These are phyloP conservation scores for Fusarium anguioides DNA, from an alignment of 2,329 filamentous ascomycete species.

Conservation along the genomic window DNA sequence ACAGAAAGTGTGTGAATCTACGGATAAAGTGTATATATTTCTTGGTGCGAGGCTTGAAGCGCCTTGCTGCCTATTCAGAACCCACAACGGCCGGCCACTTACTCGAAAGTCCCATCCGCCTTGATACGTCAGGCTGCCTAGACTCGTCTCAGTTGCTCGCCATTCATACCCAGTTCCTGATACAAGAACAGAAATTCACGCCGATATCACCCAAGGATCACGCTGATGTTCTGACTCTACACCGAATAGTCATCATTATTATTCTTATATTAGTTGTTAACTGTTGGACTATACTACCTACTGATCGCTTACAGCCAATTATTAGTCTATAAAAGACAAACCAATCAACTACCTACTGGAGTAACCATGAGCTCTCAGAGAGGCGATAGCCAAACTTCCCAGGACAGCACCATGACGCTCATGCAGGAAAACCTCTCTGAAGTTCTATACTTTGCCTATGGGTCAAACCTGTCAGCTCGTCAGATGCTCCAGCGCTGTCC, in stretches of 20 bases:
- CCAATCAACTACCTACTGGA: not conserved
- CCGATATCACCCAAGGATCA: not conserved
- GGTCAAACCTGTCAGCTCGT: conserved; percentile 73
- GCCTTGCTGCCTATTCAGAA: conserved; percentile 40
- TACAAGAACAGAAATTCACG: conserved; percentile 18
- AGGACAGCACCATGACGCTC: conserved; percentile 51
- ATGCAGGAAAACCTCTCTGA: conserved; percentile 51
- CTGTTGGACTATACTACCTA: not conserved
- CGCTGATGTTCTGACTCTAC: conserved; percentile 9
- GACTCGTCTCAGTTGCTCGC: not conserved
- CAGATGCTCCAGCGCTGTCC: conserved; percentile 75
- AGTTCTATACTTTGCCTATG: conserved; percentile 75
- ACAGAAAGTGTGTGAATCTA: not conserved
- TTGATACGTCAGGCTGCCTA: conserved; percentile 7
- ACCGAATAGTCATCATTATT: conserved; percentile 11
- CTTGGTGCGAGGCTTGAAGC: conserved; percentile 20
- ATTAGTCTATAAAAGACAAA: not conserved
- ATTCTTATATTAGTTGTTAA: not conserved
- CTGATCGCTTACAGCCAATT: not conserved
- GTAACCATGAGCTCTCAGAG: conserved; percentile 46
- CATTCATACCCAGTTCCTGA: conserved; percentile 9
- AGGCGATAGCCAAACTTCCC: conserved; percentile 50
- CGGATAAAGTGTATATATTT: not conserved
- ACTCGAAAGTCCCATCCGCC: conserved; percentile 10
- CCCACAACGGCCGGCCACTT: conserved; percentile 14